These are phyloP conservation scores for Cadophora luteo-olivacea DNA, from an alignment of 2,329 filamentous ascomycete species.

Conservation along the genomic window DNA sequence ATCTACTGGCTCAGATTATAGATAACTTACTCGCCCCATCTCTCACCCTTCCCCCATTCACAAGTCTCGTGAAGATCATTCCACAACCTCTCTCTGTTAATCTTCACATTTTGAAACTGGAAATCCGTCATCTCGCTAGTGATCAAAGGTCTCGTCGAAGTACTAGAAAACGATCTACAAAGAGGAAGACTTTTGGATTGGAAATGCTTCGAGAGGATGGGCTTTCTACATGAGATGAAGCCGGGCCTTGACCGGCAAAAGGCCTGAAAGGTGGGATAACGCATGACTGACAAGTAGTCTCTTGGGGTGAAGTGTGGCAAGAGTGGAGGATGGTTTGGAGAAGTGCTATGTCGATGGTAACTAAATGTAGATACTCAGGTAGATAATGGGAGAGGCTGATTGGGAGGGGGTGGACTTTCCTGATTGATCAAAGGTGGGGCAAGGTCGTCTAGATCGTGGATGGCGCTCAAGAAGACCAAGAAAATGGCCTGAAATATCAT, in stretches of 20 bases:
- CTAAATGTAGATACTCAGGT: not conserved
- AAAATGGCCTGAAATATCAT: not conserved
- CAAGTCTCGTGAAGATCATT: conserved; percentile 69
- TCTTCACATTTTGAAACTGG: conserved; percentile 58
- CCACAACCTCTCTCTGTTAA: conserved; percentile 66
- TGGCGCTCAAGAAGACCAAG: not conserved
- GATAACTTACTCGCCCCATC: conserved; percentile 68
- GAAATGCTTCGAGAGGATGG: conserved; percentile 2
- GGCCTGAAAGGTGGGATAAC: conserved; percentile 17
- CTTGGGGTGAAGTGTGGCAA: not conserved
- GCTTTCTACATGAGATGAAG: not conserved
- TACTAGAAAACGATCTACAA: conserved; percentile 31
- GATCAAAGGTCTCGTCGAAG: conserved; percentile 26
- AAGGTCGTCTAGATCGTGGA: not conserved
- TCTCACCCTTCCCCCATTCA: conserved; percentile 69
- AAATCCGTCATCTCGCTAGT: conserved; percentile 52
- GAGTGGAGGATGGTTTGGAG: conserved; percentile 6
- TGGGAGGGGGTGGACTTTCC: conserved; percentile 7
- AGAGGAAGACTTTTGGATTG: not conserved
- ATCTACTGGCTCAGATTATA: not conserved
- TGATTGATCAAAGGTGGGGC: conserved; percentile 22
- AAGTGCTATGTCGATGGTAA: not conserved
- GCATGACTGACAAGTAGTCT: conserved; percentile 10
- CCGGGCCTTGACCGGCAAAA: conserved; percentile 14
- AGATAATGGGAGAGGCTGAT: not conserved